Percentiles rank a stretch among this genome's conserved stretches.
Evolutionary conservation across 169 alveolate genomes (phyloP).

Genomic region (Eimeria necatrix): DNA sequence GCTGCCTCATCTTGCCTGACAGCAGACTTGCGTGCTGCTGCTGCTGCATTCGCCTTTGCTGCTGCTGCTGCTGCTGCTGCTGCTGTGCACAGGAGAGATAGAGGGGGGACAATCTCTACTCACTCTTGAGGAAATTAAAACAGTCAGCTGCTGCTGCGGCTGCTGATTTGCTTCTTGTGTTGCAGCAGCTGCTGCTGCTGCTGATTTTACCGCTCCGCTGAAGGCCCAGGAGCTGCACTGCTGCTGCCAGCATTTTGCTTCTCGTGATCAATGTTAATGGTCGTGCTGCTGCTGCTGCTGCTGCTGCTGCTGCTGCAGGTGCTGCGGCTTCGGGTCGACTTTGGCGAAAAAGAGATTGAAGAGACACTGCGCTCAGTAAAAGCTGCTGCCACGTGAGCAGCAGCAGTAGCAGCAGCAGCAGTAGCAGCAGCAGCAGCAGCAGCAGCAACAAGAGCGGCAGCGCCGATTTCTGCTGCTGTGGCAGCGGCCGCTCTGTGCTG

Average conservation of each 20-base stretch:
- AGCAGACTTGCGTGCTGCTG: too few relatives aligned
- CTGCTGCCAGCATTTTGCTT: background rate
- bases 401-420: background rate
- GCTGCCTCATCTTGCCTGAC: too few relatives aligned
- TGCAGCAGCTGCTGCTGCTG: background rate
- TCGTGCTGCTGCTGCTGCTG: background rate
- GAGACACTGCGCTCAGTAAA: background rate
- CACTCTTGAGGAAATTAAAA: constrained; percentile 14
- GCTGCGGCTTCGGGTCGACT: constrained; percentile 23
- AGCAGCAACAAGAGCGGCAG: background rate
- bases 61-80: background rate
- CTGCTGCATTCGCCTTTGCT: background rate
- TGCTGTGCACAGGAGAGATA: background rate
- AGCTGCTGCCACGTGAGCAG: background rate
- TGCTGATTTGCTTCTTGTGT: background rate
- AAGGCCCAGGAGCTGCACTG: too few relatives aligned
- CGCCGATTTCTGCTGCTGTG: background rate
- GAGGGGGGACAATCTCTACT: background rate
- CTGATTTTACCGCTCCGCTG: background rate
- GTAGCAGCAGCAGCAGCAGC: background rate
- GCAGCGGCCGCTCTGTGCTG: too few relatives aligned
- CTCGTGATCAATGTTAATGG: background rate
- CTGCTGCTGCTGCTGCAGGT: constrained; percentile 42
- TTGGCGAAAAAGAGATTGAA: background rate
- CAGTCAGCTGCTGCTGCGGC: background rate